A percentile compares a stretch with the other conserved stretches of the same genome.
Conservation (phyloP, 2,329 filamentous ascomycete genomes). For the Epichloe gansuensis region DNA sequence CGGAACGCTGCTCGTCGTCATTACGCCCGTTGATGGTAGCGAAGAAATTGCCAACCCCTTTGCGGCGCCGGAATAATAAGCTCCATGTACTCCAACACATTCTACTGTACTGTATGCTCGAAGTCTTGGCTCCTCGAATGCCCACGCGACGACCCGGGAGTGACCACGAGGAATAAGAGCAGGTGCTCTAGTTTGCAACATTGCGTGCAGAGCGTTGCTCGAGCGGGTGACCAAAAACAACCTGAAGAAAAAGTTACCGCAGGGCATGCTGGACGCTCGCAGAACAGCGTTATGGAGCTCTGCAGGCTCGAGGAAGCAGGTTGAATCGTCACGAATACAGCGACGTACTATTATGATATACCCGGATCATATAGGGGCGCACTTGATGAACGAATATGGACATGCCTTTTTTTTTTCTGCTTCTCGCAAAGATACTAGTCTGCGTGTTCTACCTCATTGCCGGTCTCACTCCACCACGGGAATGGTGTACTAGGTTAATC, state of each 20-base stretch:
- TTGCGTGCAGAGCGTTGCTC: not conserved
- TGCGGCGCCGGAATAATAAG: slow-evolving; percentile 36
- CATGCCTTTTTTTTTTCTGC: not conserved
- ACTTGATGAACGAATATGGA: not conserved
- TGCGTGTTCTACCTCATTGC: not conserved
- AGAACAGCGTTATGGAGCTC: not conserved
- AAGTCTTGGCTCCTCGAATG: not conserved
- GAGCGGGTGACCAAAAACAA: no score
- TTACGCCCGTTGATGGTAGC: slow-evolving; percentile 87
- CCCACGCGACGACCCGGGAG: no score
- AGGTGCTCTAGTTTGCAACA: not conserved
- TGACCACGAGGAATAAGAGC: no score
- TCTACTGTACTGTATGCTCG: not conserved
- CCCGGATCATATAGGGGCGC: not conserved
- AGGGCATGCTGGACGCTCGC: not conserved
- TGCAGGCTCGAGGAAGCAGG: not conserved
- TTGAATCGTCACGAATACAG: not conserved
- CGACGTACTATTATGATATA: not conserved
- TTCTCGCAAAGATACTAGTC: not conserved
- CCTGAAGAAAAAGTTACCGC: no score
- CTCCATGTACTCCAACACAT: not conserved
- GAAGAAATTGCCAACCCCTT: slow-evolving; percentile 96
- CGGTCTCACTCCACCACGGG: not conserved
- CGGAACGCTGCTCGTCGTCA: slow-evolving; percentile 82
- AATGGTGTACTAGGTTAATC: not conserved